A percentile compares a stretch with the other conserved stretches of the same genome.
Conservation (phyloP, 169 alveolate genomes). For the Plasmodium blacklocki region DNA sequence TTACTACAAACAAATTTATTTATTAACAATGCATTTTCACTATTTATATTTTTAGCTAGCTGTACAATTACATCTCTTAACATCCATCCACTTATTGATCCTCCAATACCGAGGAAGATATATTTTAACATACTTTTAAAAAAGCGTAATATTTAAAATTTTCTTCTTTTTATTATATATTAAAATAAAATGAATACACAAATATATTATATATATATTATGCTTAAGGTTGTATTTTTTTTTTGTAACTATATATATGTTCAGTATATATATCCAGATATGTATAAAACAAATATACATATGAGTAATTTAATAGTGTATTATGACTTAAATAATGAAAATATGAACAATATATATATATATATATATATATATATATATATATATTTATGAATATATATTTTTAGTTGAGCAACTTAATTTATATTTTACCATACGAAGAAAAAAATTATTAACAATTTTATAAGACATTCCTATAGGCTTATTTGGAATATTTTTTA, state of each 20-base stretch:
- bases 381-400: no score
- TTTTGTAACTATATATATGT: slow-evolving; percentile 2
- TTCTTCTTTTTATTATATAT: not conserved
- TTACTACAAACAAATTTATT: slow-evolving; percentile 69
- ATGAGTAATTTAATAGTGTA: not conserved
- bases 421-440: no score
- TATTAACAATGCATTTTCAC: slow-evolving; percentile 48
- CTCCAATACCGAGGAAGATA: slow-evolving; percentile 36
- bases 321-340: not conserved
- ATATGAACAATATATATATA: not conserved
- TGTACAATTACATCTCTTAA: slow-evolving; percentile 55
- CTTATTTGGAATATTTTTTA: no score
- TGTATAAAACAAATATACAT: not conserved
- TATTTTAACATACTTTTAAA: slow-evolving; percentile 30
- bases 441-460: no score
- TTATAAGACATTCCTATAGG: no score
- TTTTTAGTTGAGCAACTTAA: no score
- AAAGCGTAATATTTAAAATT: not conserved
- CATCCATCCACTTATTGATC: slow-evolving; percentile 70
- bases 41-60: slow-evolving; percentile 15
- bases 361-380: not conserved
- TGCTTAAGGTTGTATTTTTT: not conserved
- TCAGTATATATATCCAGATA: not conserved
- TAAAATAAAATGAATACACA: not conserved
- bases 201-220: slow-evolving; percentile 3